Evolutionary conservation across 768 basidiomycete genomes (phyloP).

Genomic region (Tephrocybe sp.): DNA sequence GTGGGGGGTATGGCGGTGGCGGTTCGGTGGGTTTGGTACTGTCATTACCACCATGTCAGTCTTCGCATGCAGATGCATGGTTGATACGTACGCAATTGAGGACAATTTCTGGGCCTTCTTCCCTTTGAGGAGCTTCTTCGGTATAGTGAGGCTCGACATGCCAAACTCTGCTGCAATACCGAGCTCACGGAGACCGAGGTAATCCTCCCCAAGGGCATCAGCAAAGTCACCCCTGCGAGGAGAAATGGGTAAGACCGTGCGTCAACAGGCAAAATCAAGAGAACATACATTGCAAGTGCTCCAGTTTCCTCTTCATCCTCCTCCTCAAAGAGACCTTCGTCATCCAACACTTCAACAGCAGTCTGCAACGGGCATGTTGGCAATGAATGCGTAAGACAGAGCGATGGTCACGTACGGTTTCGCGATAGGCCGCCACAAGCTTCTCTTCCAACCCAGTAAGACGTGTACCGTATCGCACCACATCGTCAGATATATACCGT

Average conservation of each 20-base stretch:
- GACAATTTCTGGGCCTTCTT: slow-evolving; percentile 48
- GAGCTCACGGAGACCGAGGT: slow-evolving; percentile 83
- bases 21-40: slow-evolving; percentile 72
- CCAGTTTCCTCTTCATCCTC: slow-evolving; percentile 54
- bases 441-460: slow-evolving; percentile 84
- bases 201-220: slow-evolving; percentile 88
- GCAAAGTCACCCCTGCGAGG: slow-evolving; percentile 76
- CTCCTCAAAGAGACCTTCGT: slow-evolving; percentile 67
- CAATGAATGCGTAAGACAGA: not conserved
- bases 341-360: slow-evolving; percentile 50
- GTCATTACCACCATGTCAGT: not conserved
- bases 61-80: not conserved
- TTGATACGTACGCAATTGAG: slow-evolving; percentile 47
- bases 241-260: not conserved
- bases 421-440: slow-evolving; percentile 78
- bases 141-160: slow-evolving; percentile 73
- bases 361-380: slow-evolving; percentile 28
- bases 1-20: slow-evolving; percentile 82
- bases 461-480: slow-evolving; percentile 77
- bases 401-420: slow-evolving; percentile 53
- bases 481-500: slow-evolving; percentile 85
- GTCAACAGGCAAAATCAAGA: not conserved
- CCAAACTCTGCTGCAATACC: slow-evolving; percentile 89
- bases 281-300: slow-evolving; percentile 55
- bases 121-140: slow-evolving; percentile 72